Evolutionary conservation across 2,329 filamentous ascomycete genomes (phyloP).

Genomic region (Alternaria metachromatica): DNA sequence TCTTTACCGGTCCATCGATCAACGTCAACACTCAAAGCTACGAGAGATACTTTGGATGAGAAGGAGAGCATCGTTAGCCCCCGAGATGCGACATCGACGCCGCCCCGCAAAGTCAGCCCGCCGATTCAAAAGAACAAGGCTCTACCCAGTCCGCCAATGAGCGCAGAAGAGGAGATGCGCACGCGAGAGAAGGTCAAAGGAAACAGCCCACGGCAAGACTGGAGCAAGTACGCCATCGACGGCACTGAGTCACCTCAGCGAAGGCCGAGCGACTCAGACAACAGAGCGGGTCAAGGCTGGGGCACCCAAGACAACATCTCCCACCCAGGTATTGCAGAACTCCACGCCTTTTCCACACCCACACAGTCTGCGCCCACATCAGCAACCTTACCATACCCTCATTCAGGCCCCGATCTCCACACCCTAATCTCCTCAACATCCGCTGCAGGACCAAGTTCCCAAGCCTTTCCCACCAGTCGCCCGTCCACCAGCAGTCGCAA

Average conservation of each 20-base stretch:
- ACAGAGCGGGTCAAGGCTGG: slow-evolving; percentile 16
- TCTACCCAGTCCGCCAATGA: slow-evolving; percentile 35
- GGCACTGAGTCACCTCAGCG: slow-evolving; percentile 3
- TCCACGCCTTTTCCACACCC: slow-evolving; percentile 19
- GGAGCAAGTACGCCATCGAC: slow-evolving; percentile 8
- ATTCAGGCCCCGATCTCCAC: slow-evolving; percentile 12
- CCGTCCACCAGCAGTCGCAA: slow-evolving; percentile 5
- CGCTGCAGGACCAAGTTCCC: background rate
- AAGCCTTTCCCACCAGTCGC: slow-evolving; percentile 8
- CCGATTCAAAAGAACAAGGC: slow-evolving; percentile 43
- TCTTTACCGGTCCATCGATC: slow-evolving; percentile 33
- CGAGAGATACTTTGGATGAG: slow-evolving; percentile 12
- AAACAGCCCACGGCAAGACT: slow-evolving; percentile 13
- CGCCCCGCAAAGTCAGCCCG: slow-evolving; percentile 21
- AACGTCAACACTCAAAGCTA: slow-evolving; percentile 16
- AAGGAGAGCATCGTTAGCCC: slow-evolving; percentile 20
- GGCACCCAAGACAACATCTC: background rate
- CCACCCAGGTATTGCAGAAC: slow-evolving; percentile 28
- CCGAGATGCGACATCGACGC: slow-evolving; percentile 10
- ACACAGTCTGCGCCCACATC: slow-evolving; percentile 32
- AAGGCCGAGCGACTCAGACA: slow-evolving; percentile 19
- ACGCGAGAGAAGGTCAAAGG: slow-evolving; percentile 21
- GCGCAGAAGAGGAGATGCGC: slow-evolving; percentile 21
- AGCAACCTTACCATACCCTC: slow-evolving; percentile 15
- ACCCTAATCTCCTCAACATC: background rate